Evolutionary conservation across 2,329 filamentous ascomycete genomes (phyloP).

Genomic region (Hypoxylon sp.): DNA sequence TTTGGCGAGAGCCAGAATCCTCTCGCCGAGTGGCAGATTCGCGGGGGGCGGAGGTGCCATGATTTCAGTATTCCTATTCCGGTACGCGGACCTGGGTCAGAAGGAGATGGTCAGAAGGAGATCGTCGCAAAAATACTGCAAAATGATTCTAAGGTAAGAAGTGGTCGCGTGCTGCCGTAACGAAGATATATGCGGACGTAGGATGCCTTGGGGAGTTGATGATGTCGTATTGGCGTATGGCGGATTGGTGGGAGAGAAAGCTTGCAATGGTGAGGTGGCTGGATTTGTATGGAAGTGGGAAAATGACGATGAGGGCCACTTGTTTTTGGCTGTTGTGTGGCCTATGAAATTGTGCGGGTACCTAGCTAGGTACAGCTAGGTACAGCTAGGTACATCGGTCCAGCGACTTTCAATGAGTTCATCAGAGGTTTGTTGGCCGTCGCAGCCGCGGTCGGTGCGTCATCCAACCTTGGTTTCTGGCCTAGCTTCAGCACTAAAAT

Average conservation of each 20-base stretch:
- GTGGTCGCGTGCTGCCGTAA: constrained; percentile 27
- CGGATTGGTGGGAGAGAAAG: constrained; percentile 11
- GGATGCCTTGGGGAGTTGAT: constrained; percentile 16
- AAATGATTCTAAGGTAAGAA: constrained; percentile 20
- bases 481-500: constrained; percentile 16
- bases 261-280: constrained; percentile 44
- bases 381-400: background rate
- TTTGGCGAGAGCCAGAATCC: constrained; percentile 81
- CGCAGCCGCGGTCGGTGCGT: constrained; percentile 27
- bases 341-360: background rate
- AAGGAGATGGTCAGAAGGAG: constrained; percentile 7
- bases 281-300: constrained; percentile 39
- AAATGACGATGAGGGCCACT: constrained; percentile 41
- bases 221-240: constrained; percentile 32
- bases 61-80: constrained; percentile 30
- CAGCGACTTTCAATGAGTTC: constrained; percentile 11
- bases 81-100: constrained; percentile 2
- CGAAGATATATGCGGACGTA: constrained; percentile 24
- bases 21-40: constrained; percentile 76
- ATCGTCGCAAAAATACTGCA: constrained; percentile 23
- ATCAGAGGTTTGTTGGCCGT: background rate
- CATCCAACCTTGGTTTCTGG: constrained; percentile 8
- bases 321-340: constrained; percentile 3
- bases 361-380: too few species aligned
- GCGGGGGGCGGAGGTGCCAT: constrained; percentile 82